Conservation (phyloP, 192 early-diverging fungal genomes). For the Piromyces sp. region DNA sequence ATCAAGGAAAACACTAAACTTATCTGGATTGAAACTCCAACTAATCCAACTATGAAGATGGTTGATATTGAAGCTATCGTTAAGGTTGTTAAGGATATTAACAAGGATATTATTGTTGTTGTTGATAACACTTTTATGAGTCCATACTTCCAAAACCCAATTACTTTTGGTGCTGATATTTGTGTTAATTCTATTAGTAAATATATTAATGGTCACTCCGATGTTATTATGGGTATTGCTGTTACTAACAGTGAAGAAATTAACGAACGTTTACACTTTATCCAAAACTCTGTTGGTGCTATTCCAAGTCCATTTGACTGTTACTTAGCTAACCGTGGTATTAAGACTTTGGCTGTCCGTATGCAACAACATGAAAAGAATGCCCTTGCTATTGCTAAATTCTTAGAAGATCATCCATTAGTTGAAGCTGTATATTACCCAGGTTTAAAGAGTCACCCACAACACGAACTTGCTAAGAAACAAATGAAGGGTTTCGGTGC, state of each 20-base stretch:
- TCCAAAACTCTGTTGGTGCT: constrained; percentile 95
- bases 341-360: constrained; percentile 89
- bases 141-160: constrained; percentile 79
- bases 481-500: constrained; percentile 89
- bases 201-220: constrained; percentile 97
- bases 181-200: constrained; percentile 96
- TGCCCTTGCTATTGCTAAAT: constrained; percentile 66
- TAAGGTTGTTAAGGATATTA: constrained; percentile 37
- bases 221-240: constrained; percentile 93
- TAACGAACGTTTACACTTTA: constrained; percentile 59
- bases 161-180: constrained; percentile 84
- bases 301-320: constrained; percentile 94
- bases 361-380: constrained; percentile 81
- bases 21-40: constrained; percentile 35
- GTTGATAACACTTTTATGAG: constrained; percentile 80
- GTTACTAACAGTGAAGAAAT: constrained; percentile 26
- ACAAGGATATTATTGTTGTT: constrained; percentile 35
- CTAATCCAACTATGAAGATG: constrained; percentile 68
- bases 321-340: constrained; percentile 80
- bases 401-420: constrained; percentile 44
- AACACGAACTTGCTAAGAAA: constrained; percentile 74
- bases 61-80: constrained; percentile 61
- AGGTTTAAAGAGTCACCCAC: constrained; percentile 72
- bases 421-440: constrained; percentile 87
- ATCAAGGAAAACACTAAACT: constrained; percentile 50